Conservation (phyloP, 176 grass and related monocot species). For the Stipa capillata region DNA sequence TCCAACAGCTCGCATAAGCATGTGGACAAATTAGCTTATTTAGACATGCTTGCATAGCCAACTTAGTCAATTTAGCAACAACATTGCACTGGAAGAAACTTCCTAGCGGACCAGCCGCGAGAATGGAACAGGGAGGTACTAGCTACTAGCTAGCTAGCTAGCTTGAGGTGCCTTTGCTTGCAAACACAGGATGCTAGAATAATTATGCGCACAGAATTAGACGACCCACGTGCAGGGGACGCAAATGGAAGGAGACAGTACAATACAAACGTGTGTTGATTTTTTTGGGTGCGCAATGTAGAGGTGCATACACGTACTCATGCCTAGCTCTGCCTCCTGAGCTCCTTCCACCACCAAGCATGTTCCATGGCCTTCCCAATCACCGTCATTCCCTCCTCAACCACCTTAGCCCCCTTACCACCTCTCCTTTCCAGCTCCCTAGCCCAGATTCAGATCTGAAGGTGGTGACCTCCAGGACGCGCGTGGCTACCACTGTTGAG, state of each 20-base stretch:
- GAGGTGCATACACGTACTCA: too few relatives aligned
- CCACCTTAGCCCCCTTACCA: too few relatives aligned
- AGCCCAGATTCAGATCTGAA: too few relatives aligned
- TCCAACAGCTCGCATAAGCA: constrained; percentile 11
- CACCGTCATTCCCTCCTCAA: too few relatives aligned
- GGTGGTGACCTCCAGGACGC: too few relatives aligned
- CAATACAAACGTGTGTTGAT: constrained; percentile 7
- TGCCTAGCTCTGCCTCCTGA: too few relatives aligned
- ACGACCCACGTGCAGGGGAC: background rate
- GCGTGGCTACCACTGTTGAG: too few relatives aligned
- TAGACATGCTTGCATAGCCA: background rate
- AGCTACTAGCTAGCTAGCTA: background rate
- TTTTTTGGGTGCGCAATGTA: too few relatives aligned
- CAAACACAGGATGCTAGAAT: background rate
- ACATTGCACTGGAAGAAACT: background rate
- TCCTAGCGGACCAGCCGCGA: background rate
- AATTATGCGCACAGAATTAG: background rate
- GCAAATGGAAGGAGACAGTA: background rate
- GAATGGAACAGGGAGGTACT: background rate
- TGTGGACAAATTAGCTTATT: background rate
- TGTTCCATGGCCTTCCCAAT: too few relatives aligned
- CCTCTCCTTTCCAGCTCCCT: too few relatives aligned
- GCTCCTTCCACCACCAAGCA: too few relatives aligned
- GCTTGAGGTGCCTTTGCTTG: background rate
- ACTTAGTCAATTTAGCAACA: background rate